Base-by-base conservation (phyloP, 2,329 filamentous ascomycete genomes). In the Venturia nashicola region DNA sequence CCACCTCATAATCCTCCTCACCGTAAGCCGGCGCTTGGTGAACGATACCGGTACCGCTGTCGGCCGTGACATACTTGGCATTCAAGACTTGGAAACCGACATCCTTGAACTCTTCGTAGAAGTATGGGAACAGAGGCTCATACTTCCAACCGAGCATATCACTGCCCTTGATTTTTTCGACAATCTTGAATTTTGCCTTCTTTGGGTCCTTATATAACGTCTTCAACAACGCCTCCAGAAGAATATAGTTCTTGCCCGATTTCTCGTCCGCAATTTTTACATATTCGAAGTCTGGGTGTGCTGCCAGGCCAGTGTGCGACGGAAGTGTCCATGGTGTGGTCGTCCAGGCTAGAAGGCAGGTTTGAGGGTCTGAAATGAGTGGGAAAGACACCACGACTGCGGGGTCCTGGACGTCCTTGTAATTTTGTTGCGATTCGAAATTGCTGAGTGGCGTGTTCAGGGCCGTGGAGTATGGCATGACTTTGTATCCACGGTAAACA, bases 381-480 rank as follows among this genome's bases (percentile, higher is more conserved):
- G 93, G 92, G 73, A 97, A 97, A 0, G 89, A 86, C 27, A 97
- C 87, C 20, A 96, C 89, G 42, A 97, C 82, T 39, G 93, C 91
- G 7, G 93, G 93, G 70, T 97, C 93, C 65, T 90, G 91, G 2
- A 93, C 88, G 70, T 95, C 90, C 76, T 95, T 91, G 77, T 97
- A 96, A 75, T 97, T 96, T 73, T 97, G 91, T 69, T 91, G 89
- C 55, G 92, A 88, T 76, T 97, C 93, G 70, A 96, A 95, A 76
- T 96, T 95, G 76, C 90, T 95, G 69, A 97, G 80, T 5, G 91
- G 89, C 2, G 92, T 97, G 64, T 89, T 91, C 71, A 96, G 83
- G 18, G 88, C 91, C 1, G 91, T 97, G 39, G 91, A 96, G 76
- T 94, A 97, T 14, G 93, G 93, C 90, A 97, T 94, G 67, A 97